Base-by-base conservation (phyloP, 139 green algal genomes). In the Marvania coccoides region DNA sequence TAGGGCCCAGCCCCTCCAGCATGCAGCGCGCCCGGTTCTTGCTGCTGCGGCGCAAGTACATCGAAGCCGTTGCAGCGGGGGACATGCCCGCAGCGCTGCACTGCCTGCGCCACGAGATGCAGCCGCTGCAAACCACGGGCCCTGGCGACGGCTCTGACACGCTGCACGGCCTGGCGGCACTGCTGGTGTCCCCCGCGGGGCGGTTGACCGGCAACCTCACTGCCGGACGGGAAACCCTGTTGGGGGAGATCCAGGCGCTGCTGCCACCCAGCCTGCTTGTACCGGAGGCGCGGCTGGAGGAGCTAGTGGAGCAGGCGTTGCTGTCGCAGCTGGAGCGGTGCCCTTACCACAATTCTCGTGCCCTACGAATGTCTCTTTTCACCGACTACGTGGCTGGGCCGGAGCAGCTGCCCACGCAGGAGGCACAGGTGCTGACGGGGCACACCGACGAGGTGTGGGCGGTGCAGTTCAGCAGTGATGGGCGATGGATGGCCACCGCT, bases 341-440 rank as follows among this genome's bases (percentile, higher is more conserved):
- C 62, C 74, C 48, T 23, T 94, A 78, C 71, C 79, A 88, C 75
- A 94, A 94, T 70, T 47, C 70, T 26, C 73, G 10, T 4, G 28
- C 45, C 13, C 47, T 40, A 47, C 73, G 12, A 14, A 56, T 91
- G 10, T 84, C 77, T 1, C 69, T 94, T 37, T 76, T 94, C n/a
- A 67, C 30, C 5, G 84, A 94, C 66, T 94, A 87, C 74, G 67
- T 81, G 60, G 84, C 81, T 8, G 87, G 86, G 3, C 42, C 65
- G 1, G 86, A 94, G 70, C 81, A 82, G 67, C 78, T 94, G 46
- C 87, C 87, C 29, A 88, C 75, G 1, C 61, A 60, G 46, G 35
- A 24, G 2, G 26, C 23, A 3, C 83, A 92, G 73, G 64, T 63
- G 28, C 45, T 80, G 24, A 47, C 58, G n/a, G 33, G 42, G 14